These are phyloP conservation scores for Claviceps lovelessii DNA, from an alignment of 2,329 filamentous ascomycete genomes.

Conservation along the genomic window DNA sequence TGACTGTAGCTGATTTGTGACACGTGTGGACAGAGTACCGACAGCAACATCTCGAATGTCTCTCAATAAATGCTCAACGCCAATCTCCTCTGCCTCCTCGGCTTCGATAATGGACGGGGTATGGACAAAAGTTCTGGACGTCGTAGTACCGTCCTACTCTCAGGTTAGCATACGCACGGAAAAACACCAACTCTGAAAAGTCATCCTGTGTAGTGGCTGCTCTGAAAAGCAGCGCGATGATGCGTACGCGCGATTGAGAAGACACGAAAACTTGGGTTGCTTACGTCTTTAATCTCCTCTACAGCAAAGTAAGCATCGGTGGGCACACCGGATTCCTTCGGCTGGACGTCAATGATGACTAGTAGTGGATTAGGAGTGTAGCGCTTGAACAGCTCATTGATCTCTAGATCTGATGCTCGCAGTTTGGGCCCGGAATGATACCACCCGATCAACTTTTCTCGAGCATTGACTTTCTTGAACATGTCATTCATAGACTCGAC, in stretches of 20 bases:
- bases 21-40: slow-evolving; percentile 86
- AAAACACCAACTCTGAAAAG: not conserved
- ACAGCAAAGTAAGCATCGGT: slow-evolving; percentile 99
- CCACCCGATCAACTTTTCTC: slow-evolving; percentile 98
- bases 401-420: slow-evolving; percentile 88
- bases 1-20: slow-evolving; percentile 95
- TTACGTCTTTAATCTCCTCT: slow-evolving; percentile 97
- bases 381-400: slow-evolving; percentile 99
- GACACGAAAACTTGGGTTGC: slow-evolving; percentile 18
- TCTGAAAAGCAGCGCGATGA: not conserved
- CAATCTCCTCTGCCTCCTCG: slow-evolving; percentile 97
- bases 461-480: slow-evolving; percentile 99
- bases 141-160: slow-evolving; percentile 81
- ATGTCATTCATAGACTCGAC: slow-evolving; percentile 99
- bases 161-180: not conserved
- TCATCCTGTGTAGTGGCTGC: not conserved
- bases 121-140: slow-evolving; percentile 93
- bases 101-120: slow-evolving; percentile 97
- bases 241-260: too few relatives aligned
- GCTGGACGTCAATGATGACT: slow-evolving; percentile 96
- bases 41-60: slow-evolving; percentile 97
- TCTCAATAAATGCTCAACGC: slow-evolving; percentile 90
- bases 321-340: slow-evolving; percentile 92
- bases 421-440: slow-evolving; percentile 98
- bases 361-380: slow-evolving; percentile 94